Conservation (phyloP, 2,329 filamentous ascomycete species). For the Fusarium sp. region DNA sequence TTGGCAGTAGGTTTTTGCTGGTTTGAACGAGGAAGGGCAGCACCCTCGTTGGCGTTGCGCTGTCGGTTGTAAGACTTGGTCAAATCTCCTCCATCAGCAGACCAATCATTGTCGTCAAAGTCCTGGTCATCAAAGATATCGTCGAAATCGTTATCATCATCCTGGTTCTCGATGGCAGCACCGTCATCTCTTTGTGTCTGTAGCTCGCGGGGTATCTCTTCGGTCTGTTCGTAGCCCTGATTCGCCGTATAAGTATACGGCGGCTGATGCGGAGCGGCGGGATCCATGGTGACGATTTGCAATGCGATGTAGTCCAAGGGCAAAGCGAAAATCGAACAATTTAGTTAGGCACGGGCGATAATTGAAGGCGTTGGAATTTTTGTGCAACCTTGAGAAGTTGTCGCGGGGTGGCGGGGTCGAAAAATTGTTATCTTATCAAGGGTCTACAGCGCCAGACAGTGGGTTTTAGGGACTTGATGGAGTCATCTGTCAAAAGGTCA, state of each 20-base stretch:
- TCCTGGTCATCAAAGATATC: conserved; percentile 62
- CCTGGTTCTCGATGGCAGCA: conserved; percentile 38
- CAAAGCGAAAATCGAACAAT: not conserved
- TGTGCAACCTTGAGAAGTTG: conserved; percentile 42
- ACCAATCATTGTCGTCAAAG: conserved; percentile 72
- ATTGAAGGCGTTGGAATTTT: conserved; percentile 38
- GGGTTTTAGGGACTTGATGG: conserved; percentile 14
- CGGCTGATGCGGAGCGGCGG: conserved; percentile 60
- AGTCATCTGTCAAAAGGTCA: not conserved
- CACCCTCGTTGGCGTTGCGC: conserved; percentile 68
- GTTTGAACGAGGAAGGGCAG: conserved; percentile 77
- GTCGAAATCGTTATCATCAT: conserved; percentile 44
- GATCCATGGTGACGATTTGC: conserved; percentile 33
- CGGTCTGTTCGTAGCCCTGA: conserved; percentile 58
- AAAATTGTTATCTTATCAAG: conserved; percentile 44
- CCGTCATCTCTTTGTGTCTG: conserved; percentile 48
- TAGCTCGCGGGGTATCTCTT: conserved; percentile 52
- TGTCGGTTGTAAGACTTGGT: conserved; percentile 93
- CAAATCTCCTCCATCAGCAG: conserved; percentile 73
- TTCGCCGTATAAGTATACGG: conserved; percentile 59
- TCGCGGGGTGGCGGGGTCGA: conserved; percentile 38
- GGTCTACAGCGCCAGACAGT: conserved; percentile 3
- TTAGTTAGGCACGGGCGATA: conserved; percentile 13
- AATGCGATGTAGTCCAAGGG: not conserved
- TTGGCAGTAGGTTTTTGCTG: conserved; percentile 84